Conservation (phyloP, 2,329 filamentous ascomycete genomes). For the Verticillium klebahnii region DNA sequence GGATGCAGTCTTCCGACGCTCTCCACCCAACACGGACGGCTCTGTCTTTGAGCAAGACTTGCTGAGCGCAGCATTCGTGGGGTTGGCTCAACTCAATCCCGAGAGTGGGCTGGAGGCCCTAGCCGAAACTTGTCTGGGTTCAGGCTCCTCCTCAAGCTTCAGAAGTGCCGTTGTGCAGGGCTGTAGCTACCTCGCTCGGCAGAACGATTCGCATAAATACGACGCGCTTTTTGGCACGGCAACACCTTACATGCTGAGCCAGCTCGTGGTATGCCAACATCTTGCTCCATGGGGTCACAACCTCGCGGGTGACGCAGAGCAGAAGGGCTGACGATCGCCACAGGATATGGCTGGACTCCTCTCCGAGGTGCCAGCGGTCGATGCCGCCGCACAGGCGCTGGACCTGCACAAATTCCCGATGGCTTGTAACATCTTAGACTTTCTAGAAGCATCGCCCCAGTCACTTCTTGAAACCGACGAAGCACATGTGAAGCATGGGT, state of each 20-base stretch:
- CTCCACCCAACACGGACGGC: conserved; percentile 40
- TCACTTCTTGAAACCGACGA: conserved; percentile 32
- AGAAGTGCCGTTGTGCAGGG: conserved; percentile 59
- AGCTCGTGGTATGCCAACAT: conserved; percentile 44
- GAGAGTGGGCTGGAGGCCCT: conserved; percentile 54
- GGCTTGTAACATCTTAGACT: conserved; percentile 50
- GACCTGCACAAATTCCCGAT: conserved; percentile 36
- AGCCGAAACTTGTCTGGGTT: conserved; percentile 50
- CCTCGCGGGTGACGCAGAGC: conserved; percentile 6
- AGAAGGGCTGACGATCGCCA: not conserved
- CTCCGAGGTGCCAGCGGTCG: conserved; percentile 22
- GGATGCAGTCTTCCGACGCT: conserved; percentile 58
- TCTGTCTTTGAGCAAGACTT: conserved; percentile 56
- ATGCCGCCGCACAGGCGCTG: conserved; percentile 31
- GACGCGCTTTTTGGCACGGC: conserved; percentile 50
- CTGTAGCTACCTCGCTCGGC: conserved; percentile 57
- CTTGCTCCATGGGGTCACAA: not conserved
- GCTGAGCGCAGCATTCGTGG: conserved; percentile 63
- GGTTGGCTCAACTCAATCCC: conserved; percentile 57
- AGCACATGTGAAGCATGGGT: not conserved
- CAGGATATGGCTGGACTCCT: conserved; percentile 34
- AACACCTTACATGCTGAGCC: conserved; percentile 51
- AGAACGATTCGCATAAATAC: conserved; percentile 44
- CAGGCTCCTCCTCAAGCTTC: conserved; percentile 53
- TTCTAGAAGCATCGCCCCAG: conserved; percentile 47